Conservation (phyloP, 2,329 filamentous ascomycete genomes). For the Arthroderma sp. region DNA sequence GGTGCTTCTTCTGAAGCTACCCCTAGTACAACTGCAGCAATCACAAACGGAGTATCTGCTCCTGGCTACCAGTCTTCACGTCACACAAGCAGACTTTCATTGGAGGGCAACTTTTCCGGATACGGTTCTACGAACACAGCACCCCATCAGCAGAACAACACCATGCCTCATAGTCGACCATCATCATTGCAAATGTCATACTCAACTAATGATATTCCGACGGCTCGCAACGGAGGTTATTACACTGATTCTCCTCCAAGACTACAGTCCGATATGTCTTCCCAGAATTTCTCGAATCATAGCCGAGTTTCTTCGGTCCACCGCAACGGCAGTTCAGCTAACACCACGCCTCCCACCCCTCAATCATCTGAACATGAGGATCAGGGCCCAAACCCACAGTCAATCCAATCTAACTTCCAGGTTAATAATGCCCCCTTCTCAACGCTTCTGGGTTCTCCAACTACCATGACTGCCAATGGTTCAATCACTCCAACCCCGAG, state of each 20-base stretch:
- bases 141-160: constrained; percentile 15
- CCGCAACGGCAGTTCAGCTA: constrained; percentile 2
- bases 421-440: constrained; percentile 69
- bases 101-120: constrained; percentile 22
- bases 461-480: constrained; percentile 16
- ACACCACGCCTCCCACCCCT: constrained; percentile 7
- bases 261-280: constrained; percentile 46
- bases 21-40: constrained; percentile 14
- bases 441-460: constrained; percentile 38
- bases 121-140: constrained; percentile 1
- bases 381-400: constrained; percentile 39
- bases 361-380: constrained; percentile 33
- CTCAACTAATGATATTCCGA: constrained; percentile 79
- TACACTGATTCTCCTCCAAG: constrained; percentile 39
- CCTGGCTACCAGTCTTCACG: constrained; percentile 12
- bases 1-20: constrained; percentile 22
- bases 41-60: constrained; percentile 3
- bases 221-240: constrained; percentile 53
- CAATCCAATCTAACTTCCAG: constrained; percentile 61
- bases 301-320: constrained; percentile 37
- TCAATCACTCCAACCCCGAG: constrained; percentile 21
- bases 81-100: constrained; percentile 31
- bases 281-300: constrained; percentile 54
- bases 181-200: constrained; percentile 62
- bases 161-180: constrained; percentile 34